Evolutionary conservation across 2,329 filamentous ascomycete species (phyloP).

Genomic region (Aspergillaceae sp.): DNA sequence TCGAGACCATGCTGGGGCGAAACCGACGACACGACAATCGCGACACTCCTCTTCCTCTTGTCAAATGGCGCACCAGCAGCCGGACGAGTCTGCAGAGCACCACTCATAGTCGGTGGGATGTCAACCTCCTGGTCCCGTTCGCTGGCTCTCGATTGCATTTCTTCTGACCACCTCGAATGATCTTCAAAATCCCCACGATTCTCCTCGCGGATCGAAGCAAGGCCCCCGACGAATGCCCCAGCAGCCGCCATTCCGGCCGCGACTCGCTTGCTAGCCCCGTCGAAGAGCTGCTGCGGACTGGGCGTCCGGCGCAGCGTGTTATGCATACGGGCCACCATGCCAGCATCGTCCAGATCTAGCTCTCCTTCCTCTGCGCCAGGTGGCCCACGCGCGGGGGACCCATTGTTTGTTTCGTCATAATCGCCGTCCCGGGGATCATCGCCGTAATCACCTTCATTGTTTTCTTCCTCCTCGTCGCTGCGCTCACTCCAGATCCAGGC

Average conservation of each 20-base stretch:
- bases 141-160: constrained; percentile 59
- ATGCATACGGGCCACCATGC: constrained; percentile 69
- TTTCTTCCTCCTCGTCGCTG: constrained; percentile 57
- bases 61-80: constrained; percentile 9
- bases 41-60: constrained; percentile 64
- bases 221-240: constrained; percentile 68
- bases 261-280: constrained; percentile 71
- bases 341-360: constrained; percentile 35
- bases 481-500: constrained; percentile 94
- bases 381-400: constrained; percentile 17
- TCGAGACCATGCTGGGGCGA: constrained; percentile 51
- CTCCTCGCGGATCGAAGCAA: constrained; percentile 77
- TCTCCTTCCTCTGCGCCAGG: constrained; percentile 11
- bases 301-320: constrained; percentile 73
- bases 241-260: constrained; percentile 75
- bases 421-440: constrained; percentile 34
- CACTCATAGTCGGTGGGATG: constrained; percentile 19
- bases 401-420: constrained; percentile 13
- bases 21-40: constrained; percentile 73
- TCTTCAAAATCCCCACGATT: constrained; percentile 72
- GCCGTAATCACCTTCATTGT: constrained; percentile 40
- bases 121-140: constrained; percentile 18
- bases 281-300: constrained; percentile 80
- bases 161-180: constrained; percentile 86
- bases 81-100: constrained; percentile 24